phyloP scores from a whole-genome alignment of 768 basidiomycete species.

The Mrakia gelida region DNA sequence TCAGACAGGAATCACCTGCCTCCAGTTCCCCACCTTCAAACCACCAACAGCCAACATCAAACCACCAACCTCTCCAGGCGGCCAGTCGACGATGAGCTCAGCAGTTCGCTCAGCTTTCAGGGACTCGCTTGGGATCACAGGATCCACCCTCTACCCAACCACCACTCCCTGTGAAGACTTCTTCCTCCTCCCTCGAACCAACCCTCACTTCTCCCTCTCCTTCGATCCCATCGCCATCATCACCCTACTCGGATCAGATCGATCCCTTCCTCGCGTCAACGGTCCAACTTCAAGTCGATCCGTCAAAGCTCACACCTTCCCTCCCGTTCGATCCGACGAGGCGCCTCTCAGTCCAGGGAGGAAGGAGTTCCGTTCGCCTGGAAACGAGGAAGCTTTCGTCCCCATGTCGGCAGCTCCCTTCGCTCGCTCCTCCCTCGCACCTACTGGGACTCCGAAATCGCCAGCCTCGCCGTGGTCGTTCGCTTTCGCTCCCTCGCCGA shows the following conservation, averaged over 20 bases:
- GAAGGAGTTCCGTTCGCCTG: conserved; percentile 38
- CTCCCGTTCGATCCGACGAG: conserved; percentile 52
- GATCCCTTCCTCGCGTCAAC: conserved; percentile 37
- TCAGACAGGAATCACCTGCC: conserved; percentile 60
- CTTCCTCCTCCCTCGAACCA: conserved; percentile 63
- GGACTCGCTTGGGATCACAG: conserved; percentile 50
- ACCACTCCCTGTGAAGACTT: conserved; percentile 68
- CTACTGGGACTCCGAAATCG: conserved; percentile 31
- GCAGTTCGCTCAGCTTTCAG: conserved; percentile 60
- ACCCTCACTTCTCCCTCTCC: conserved; percentile 62
- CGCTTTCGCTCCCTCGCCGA: conserved; percentile 30
- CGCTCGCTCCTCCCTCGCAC: conserved; percentile 32
- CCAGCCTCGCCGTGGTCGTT: conserved; percentile 13
- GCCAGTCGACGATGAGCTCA: conserved; percentile 32
- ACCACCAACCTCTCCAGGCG: conserved; percentile 24
- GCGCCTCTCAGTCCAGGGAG: conserved; percentile 40
- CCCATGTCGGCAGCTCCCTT: conserved; percentile 44
- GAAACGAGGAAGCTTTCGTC: conserved; percentile 37
- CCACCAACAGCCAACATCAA: conserved; percentile 37
- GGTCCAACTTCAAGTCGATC: conserved; percentile 49
- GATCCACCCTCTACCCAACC: conserved; percentile 58
- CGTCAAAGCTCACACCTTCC: conserved; percentile 65
- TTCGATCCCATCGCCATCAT: conserved; percentile 69
- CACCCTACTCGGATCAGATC: conserved; percentile 54
- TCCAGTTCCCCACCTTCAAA: conserved; percentile 56